Conservation (phyloP, 495 filamentous ascomycete genomes). For the Penicillium ochrochloron region DNA sequence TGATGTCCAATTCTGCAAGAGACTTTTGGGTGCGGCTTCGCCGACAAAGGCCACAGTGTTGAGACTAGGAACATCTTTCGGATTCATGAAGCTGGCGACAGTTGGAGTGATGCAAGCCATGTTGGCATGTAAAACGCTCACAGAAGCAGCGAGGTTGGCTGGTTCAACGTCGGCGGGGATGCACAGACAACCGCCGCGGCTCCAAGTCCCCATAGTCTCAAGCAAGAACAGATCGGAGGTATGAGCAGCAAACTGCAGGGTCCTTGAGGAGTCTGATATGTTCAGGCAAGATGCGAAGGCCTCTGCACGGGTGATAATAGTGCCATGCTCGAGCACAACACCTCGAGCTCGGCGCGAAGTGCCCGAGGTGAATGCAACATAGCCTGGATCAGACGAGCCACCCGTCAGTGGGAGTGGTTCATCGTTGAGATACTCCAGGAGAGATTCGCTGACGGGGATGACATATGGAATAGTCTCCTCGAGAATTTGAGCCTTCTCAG, state of each 20-base stretch:
- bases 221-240: constrained; percentile 48
- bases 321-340: constrained; percentile 42
- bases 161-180: constrained; percentile 40
- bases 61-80: constrained; percentile 44
- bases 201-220: constrained; percentile 46
- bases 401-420: constrained; percentile 21
- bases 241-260: constrained; percentile 62
- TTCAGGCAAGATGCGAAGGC: constrained; percentile 51
- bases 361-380: constrained; percentile 61
- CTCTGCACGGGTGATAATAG: constrained; percentile 51
- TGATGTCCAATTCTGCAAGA: constrained; percentile 26
- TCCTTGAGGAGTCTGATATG: constrained; percentile 53
- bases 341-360: constrained; percentile 45
- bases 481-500: constrained; percentile 40
- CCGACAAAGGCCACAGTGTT: constrained; percentile 48
- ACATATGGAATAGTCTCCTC: constrained; percentile 46
- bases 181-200: constrained; percentile 52
- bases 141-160: constrained; percentile 34
- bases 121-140: constrained; percentile 42
- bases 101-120: constrained; percentile 48
- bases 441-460: constrained; percentile 41
- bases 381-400: constrained; percentile 40
- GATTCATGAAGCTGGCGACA: constrained; percentile 52
- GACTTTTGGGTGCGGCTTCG: constrained; percentile 11
- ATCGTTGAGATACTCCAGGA: constrained; percentile 44